Conservation (phyloP, 495 filamentous ascomycete species). For the Daldinia caldariorum region DNA sequence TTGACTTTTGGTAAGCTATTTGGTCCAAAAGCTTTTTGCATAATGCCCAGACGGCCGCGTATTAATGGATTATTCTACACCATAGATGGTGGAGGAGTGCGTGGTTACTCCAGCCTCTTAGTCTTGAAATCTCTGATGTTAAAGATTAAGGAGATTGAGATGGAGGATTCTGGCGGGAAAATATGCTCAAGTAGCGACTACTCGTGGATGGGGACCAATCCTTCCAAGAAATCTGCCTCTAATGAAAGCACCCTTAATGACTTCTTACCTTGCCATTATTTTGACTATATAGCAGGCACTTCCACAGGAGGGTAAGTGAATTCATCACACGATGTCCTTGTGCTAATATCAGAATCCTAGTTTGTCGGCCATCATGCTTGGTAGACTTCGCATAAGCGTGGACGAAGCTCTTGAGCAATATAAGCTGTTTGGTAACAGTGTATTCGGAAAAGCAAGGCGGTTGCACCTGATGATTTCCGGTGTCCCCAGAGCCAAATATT, state of each 20-base stretch:
- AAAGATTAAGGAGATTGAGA: background rate
- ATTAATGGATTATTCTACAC: background rate
- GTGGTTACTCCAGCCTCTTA: background rate
- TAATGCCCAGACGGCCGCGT: background rate
- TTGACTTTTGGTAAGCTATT: constrained; percentile 1
- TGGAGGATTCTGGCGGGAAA: background rate
- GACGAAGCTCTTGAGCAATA: background rate
- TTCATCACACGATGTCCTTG: background rate
- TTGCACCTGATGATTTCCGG: no score
- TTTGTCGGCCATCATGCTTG: background rate
- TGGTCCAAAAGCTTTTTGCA: background rate
- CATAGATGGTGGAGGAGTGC: background rate
- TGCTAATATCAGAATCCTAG: background rate
- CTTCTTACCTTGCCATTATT: constrained; percentile 5
- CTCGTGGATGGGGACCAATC: background rate
- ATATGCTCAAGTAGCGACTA: background rate
- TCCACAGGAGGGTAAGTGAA: constrained; percentile 7
- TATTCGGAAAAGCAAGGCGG: background rate
- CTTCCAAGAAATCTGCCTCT: background rate
- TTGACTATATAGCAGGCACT: constrained; percentile 6
- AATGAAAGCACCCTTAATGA: background rate
- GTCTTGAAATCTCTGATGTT: background rate
- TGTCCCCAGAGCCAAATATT: constrained; percentile 2
- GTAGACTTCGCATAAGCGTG: background rate
- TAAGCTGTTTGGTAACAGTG: background rate